A percentile compares a stretch with the other conserved stretches of the same genome.
Evolutionary conservation across 257 asterid species (phyloP).

Genomic region (Linaria vulgaris): DNA sequence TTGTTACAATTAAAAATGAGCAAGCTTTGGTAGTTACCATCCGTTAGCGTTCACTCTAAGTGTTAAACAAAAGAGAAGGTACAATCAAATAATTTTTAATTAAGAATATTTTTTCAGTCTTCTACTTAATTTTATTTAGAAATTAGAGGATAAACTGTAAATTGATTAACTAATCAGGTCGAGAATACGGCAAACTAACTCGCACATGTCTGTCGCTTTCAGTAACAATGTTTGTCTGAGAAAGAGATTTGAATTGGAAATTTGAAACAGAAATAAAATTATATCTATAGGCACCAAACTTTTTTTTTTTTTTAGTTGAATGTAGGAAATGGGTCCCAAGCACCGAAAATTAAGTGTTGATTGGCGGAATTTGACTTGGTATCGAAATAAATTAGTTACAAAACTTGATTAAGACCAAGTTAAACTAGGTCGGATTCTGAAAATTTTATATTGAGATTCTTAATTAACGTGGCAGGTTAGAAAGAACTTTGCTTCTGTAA

Average conservation of each 20-base stretch:
- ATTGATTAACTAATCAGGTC: conserved; percentile 15
- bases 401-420: neutral
- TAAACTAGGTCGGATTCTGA: conserved; percentile 3
- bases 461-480: no score
- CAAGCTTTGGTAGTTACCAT: conserved; percentile 16
- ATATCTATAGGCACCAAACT: conserved; percentile 28
- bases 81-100: neutral
- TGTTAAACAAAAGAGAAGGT: conserved; percentile 2
- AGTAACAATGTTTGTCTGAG: conserved; percentile 22
- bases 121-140: conserved; percentile 3
- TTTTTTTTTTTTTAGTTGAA: conserved; percentile 5
- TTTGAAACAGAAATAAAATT: conserved; percentile 12
- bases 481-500: no score
- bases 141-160: conserved; percentile 9
- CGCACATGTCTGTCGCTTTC: conserved; percentile 70
- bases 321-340: conserved; percentile 3
- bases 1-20: neutral
- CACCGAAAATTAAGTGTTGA: conserved; percentile 20
- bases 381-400: neutral
- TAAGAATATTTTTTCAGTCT: neutral
- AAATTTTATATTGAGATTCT: neutral
- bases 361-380: neutral
- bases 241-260: neutral
- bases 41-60: neutral
- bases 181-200: conserved; percentile 28